Evolutionary conservation across 2,329 filamentous ascomycete genomes (phyloP), one percentile per base, ranked within the genome.

Genomic region (Xylariaceae sp.): DNA sequence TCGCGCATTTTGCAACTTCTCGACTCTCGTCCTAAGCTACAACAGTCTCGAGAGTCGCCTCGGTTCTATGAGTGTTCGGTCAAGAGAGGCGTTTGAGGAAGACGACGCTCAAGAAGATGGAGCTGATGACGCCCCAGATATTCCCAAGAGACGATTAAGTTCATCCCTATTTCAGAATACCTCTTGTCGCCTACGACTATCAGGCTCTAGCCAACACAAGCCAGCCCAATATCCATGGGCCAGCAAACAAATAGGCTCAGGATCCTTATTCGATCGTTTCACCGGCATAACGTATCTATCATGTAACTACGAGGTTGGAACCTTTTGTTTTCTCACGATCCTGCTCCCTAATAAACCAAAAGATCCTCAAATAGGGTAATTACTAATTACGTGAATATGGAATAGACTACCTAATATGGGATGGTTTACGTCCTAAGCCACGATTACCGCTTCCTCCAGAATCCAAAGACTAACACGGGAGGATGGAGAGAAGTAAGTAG

Each of bases 371-470:
- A 23, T 9, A 47, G n/a, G 16, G 18, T 14, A n/a, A 9, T 20
- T 29, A 20, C 49, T 52, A 32, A 59, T 9, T n/a, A 23, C 4
- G 2, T 37, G 12, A 37, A 14, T 37, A 37, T 16, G 32, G 14
- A 12, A 7, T 16, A 37, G 32, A 89, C 87, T 3, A 91, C 88
- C 0, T 87, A 91, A 62, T 92, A 91, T 66, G 88, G 88, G 3
- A 85, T 89, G 74, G 81, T 79, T 53, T 90, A 92, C 67, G 83
- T 86, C 2, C 82, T 93, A 18, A 89, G 89, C 0, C 84, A 88
- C 29, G 93, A 93, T 61, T 92, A 89, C 65, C 84, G 89, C 7
- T 92, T 93, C 65, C 80, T 93, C 1, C 89, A 92, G 70, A 89
- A 90, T 0, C 89, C 89, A 0, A 83, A 82, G 64, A 91, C 89